These are phyloP conservation scores for Gossypium gossypioides DNA, from an alignment of 441 rosid species.

Conservation along the genomic window DNA sequence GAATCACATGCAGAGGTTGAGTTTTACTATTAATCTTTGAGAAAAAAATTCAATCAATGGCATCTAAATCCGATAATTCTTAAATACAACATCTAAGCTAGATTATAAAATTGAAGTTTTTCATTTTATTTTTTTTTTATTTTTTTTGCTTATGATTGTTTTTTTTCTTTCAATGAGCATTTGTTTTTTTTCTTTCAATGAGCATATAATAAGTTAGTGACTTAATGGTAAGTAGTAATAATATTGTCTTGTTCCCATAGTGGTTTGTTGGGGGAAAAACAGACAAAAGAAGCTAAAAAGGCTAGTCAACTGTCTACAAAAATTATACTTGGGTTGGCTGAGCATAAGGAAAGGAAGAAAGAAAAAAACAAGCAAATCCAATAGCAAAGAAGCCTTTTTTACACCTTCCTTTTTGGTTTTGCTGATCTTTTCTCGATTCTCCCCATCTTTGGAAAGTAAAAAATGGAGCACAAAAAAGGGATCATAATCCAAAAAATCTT, in stretches of 20 bases:
- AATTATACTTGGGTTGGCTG: background rate
- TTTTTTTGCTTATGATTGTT: too few relatives aligned
- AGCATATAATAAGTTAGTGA: too few relatives aligned
- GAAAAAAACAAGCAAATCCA: background rate
- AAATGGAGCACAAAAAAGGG: background rate
- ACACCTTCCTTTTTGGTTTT: background rate
- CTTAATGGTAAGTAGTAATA: background rate
- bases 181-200: too few relatives aligned
- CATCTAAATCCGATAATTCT: constrained; percentile 5
- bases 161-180: too few relatives aligned
- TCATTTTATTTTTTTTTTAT: too few relatives aligned
- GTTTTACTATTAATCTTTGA: background rate
- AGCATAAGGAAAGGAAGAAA: background rate
- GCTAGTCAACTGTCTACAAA: constrained; percentile 14
- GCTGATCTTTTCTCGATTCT: background rate
- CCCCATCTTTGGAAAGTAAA: background rate
- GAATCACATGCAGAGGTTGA: background rate
- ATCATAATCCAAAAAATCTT: background rate
- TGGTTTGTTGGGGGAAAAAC: background rate
- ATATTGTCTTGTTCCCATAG: background rate
- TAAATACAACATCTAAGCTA: background rate
- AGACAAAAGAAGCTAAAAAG: background rate
- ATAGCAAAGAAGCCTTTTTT: background rate
- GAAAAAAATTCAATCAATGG: background rate
- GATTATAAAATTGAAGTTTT: background rate